A percentile compares a stretch with the other conserved stretches of the same genome.
Evolutionary conservation across 176 grass and related monocot species (phyloP).

Genomic region (Bonia amplexicaulis): DNA sequence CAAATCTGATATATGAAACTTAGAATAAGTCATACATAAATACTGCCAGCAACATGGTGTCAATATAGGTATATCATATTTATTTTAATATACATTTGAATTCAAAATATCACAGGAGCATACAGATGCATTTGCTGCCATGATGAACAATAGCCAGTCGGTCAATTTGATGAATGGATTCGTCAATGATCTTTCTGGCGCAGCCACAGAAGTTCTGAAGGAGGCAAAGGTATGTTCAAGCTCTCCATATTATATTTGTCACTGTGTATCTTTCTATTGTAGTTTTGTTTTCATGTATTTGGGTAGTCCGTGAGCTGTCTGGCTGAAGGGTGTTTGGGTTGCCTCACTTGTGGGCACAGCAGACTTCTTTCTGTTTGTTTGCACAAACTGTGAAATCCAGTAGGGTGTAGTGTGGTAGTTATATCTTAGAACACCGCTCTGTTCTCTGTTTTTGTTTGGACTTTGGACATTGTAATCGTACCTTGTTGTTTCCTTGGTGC

Average conservation of each 20-base stretch:
- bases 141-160: conserved; percentile 33
- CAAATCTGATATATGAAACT: conserved; percentile 8
- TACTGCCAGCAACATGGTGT: neutral
- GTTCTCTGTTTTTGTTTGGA: neutral
- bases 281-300: conserved; percentile 1
- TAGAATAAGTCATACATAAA: neutral
- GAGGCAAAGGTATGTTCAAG: conserved; percentile 56
- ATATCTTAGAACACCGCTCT: neutral
- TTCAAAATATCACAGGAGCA: conserved; percentile 51
- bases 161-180: conserved; percentile 51
- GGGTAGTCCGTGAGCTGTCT: neutral
- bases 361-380: too few species aligned
- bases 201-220: conserved; percentile 48
- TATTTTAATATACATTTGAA: conserved; percentile 10
- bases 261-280: neutral
- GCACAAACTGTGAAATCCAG: neutral
- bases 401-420: neutral
- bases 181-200: conserved; percentile 46
- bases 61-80: neutral
- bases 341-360: too few species aligned
- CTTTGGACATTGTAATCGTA: neutral
- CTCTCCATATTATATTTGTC: neutral
- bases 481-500: neutral
- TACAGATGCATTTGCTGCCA: conserved; percentile 37
- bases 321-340: neutral